A percentile compares a stretch with the other conserved stretches of the same genome.
Evolutionary conservation across 2,329 filamentous ascomycete genomes (phyloP).

Genomic region (Aspergillus floridensis): DNA sequence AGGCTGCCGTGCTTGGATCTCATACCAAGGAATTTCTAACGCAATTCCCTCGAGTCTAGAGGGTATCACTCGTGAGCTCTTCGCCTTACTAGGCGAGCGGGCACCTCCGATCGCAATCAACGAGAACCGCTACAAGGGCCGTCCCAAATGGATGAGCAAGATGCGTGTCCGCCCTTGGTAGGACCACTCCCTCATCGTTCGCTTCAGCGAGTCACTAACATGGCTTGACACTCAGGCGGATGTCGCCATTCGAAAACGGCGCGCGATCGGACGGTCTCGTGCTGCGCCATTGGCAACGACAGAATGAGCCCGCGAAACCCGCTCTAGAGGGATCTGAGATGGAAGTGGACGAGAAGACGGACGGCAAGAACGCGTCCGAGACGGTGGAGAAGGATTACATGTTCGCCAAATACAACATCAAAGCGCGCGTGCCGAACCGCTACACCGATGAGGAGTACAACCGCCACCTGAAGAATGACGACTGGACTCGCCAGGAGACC

Average conservation of each 20-base stretch:
- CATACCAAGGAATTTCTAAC: neutral
- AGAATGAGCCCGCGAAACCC: constrained; percentile 48
- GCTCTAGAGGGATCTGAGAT: constrained; percentile 37
- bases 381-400: constrained; percentile 48
- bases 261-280: constrained; percentile 70
- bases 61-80: constrained; percentile 52
- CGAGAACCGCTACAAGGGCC: constrained; percentile 53
- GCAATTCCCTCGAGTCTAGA: constrained; percentile 26
- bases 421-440: constrained; percentile 66
- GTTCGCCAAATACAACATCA: constrained; percentile 87
- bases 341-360: constrained; percentile 41
- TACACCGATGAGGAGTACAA: constrained; percentile 89
- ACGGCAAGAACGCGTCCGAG: constrained; percentile 34
- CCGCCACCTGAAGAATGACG: constrained; percentile 65
- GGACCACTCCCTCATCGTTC: constrained; percentile 18
- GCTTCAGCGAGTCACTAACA: neutral
- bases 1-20: constrained; percentile 22
- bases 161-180: constrained; percentile 45
- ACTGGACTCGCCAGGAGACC: constrained; percentile 92
- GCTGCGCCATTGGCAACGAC: constrained; percentile 77
- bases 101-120: constrained; percentile 53
- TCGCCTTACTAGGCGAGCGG: constrained; percentile 50
- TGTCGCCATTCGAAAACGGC: constrained; percentile 71
- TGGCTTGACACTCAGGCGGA: constrained; percentile 58
- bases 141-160: constrained; percentile 48